Base-by-base conservation (phyloP, 169 alveolate genomes). In the Plasmodium gonderi region DNA sequence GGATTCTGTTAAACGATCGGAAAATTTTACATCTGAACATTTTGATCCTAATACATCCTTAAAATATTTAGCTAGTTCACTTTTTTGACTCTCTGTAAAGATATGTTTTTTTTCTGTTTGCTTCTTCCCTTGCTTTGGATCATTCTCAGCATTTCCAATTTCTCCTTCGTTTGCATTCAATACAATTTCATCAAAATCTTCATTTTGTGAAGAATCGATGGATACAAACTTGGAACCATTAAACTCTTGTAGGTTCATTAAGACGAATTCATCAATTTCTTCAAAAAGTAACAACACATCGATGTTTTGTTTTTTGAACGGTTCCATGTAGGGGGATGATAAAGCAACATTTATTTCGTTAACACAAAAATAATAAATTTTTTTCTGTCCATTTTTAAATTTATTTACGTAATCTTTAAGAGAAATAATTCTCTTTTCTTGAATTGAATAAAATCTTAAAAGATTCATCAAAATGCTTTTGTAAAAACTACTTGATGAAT, bases 281-380 rank as follows among this genome's bases (percentile, higher is more conserved):
- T 97, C 99, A 67, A 95, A 95, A 93, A 97, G 91, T 87, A 97
- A 94, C 74, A 97, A 85, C 12, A 97, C 99, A 60, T 96, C 96
- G 29, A 97, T 87, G 64, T 94, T 91, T 68, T 94, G 83, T n/a
- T 94, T 89, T 65, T 92, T 94, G 91, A 95, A 94, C 68, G 97
- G 95, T 93, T 97, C 99, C 98, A 97, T 97, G 95, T 97, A 97
- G 1, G 99, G 99, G 9, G 98, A 96, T 2, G 97, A 93, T 90
- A 97, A 82, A 23, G 98, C 99, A 0, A 97, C 97, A 93, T 91
- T 92, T 65, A 95, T 77, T 81, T 94, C 96, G 38, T 96, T 90
- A 29, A 97, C 96, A 78, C 97, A 96, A 95, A 96, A 95, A 91
- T 95, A 96, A 92, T 97, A 97, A 1, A 97, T 96, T 87, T 97